Evolutionary conservation across 2,329 filamentous ascomycete genomes (phyloP), one percentile per base, ranked within the genome.

Genomic region (Mycosphaerella sp.): DNA sequence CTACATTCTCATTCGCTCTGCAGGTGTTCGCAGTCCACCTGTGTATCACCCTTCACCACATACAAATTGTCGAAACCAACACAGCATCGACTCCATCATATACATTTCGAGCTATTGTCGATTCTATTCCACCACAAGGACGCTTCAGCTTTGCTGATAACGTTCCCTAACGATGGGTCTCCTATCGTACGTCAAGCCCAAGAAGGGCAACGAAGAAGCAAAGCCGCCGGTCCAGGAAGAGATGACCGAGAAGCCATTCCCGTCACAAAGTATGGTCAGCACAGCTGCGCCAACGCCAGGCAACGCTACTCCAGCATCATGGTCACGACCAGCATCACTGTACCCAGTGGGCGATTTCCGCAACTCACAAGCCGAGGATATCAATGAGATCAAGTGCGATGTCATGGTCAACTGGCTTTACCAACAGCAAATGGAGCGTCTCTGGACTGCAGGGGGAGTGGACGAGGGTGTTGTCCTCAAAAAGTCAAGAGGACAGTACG

Each of bases 391-490:
- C 64, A 82, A 80, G 64, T 76, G 73, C 59, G 80, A 84, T 64
- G 77, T 85, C 59, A 80, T 83, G 74, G 81, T 81, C 62, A 82
- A 79, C 61, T 84, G 78, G 76, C 73, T 85, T 2, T 80, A 83
- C 64, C 78, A 82, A 55, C 78, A 82, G 62, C 81, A 84, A 58
- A 72, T 81, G 58, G 79, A 83, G 64, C 72, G 69, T 52, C 66
- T 78, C 32, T 81, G 79, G 79, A 75, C 72, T 2, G 69, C 68
- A 23, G 73, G 73, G 49, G 69, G 66, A 21, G 63, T 71, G 9
- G 76, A 77, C 10, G 79, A 82, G 66, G 80, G 80, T 59, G 77
- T 80, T 1, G 70, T 82, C 2, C 65, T 82, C 50, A 82, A 81
- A 68, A 78, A 76, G 62, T 63, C 69, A 0, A 73, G 75, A 54